Evolutionary conservation across 148 eudicot genomes (phyloP).

Genomic region (Nyssa sinensis): DNA sequence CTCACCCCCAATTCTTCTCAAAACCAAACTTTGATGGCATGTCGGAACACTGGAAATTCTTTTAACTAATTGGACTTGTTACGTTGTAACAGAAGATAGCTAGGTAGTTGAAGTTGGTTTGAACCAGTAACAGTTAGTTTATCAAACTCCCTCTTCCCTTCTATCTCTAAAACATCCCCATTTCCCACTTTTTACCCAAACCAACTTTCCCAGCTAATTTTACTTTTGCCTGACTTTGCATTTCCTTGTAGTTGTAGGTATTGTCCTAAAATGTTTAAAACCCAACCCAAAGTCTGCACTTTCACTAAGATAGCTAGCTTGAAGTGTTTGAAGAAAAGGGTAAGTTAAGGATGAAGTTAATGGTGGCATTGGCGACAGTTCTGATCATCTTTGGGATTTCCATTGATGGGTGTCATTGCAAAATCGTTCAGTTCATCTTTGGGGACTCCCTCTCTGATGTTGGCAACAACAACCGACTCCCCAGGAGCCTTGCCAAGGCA

Average conservation of each 20-base stretch:
- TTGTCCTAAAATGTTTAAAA: slow-evolving; percentile 16
- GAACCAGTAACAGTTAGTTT: slow-evolving; percentile 33
- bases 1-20: too few relatives aligned
- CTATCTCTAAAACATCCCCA: slow-evolving; percentile 1
- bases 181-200: background rate
- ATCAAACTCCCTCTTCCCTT: slow-evolving; percentile 40
- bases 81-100: slow-evolving; percentile 10
- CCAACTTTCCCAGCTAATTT: background rate
- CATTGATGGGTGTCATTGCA: slow-evolving; percentile 44
- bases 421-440: slow-evolving; percentile 79
- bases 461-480: slow-evolving; percentile 67
- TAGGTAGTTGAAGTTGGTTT: slow-evolving; percentile 48
- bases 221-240: slow-evolving; percentile 19
- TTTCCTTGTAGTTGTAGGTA: too few relatives aligned
- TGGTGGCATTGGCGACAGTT: slow-evolving; percentile 11
- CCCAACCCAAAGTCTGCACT: background rate
- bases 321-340: background rate
- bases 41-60: too few relatives aligned
- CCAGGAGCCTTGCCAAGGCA: slow-evolving; percentile 76
- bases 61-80: too few relatives aligned
- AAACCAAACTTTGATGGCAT: too few relatives aligned
- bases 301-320: background rate
- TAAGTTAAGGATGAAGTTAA: slow-evolving; percentile 26
- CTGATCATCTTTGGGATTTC: slow-evolving; percentile 28
- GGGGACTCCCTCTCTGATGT: slow-evolving; percentile 92